These are phyloP conservation scores for Parastagonospora avenae DNA, from an alignment of 2,329 filamentous ascomycete species.

Conservation along the genomic window DNA sequence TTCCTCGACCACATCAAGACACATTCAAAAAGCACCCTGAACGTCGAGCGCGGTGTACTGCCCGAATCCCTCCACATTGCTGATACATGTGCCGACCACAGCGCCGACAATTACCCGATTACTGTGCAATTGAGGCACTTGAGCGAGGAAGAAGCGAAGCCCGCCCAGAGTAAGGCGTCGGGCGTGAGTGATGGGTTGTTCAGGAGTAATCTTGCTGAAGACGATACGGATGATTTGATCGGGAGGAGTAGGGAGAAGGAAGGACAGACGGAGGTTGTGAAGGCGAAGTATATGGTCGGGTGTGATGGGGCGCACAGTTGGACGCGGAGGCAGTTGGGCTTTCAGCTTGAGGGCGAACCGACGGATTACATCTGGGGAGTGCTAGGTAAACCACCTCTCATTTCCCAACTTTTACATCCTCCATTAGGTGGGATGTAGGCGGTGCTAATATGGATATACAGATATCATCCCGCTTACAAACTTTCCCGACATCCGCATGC, in stretches of 20 bases:
- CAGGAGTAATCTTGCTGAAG: slow-evolving; percentile 62
- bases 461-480: slow-evolving; percentile 61
- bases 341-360: slow-evolving; percentile 61
- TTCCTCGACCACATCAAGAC: slow-evolving; percentile 66
- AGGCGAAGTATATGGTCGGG: slow-evolving; percentile 68
- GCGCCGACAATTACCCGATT: slow-evolving; percentile 60
- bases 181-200: slow-evolving; percentile 60
- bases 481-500: slow-evolving; percentile 65
- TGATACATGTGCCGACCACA: slow-evolving; percentile 54
- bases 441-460: slow-evolving; percentile 17
- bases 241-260: slow-evolving; percentile 45
- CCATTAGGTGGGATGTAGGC: background rate
- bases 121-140: slow-evolving; percentile 64
- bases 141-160: slow-evolving; percentile 62
- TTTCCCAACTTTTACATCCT: background rate
- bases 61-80: slow-evolving; percentile 63
- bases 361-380: slow-evolving; percentile 61
- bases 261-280: slow-evolving; percentile 51
- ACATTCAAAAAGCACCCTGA: slow-evolving; percentile 59
- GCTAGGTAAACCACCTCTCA: slow-evolving; percentile 39
- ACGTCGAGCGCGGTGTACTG: slow-evolving; percentile 62
- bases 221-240: slow-evolving; percentile 63
- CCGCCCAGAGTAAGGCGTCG: slow-evolving; percentile 49
- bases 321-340: slow-evolving; percentile 63
- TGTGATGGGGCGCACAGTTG: slow-evolving; percentile 72